phyloP scores from a whole-genome alignment of 1,284 basidiomycete genomes.

The Moniliophthora roreri region DNA sequence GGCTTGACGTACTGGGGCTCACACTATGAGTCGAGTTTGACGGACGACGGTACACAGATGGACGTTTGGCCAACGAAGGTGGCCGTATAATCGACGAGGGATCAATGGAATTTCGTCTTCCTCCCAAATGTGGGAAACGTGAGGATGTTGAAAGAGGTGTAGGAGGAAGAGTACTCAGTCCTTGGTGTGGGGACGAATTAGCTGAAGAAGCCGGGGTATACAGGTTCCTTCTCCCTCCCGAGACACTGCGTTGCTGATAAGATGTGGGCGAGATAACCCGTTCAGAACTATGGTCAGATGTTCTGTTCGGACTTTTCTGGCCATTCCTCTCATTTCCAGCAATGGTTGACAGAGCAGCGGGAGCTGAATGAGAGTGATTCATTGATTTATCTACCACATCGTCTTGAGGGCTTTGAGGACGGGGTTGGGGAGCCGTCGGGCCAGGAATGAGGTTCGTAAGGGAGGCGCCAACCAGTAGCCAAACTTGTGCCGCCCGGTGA shows the following conservation, averaged over 20 bases:
- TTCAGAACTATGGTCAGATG: constrained; percentile 21
- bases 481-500: constrained; percentile 64
- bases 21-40: constrained; percentile 33
- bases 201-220: constrained; percentile 57
- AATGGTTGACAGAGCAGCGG: constrained; percentile 36
- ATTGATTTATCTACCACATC: constrained; percentile 23
- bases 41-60: constrained; percentile 27
- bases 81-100: constrained; percentile 15
- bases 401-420: constrained; percentile 16
- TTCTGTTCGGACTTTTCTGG: constrained; percentile 33
- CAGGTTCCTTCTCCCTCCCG: constrained; percentile 33
- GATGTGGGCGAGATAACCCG: constrained; percentile 7
- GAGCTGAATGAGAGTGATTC: constrained; percentile 42
- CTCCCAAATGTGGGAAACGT: constrained; percentile 32
- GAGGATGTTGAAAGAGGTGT: constrained; percentile 30
- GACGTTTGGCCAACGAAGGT: constrained; percentile 5
- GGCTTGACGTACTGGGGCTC: constrained; percentile 40
- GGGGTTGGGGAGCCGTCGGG: constrained; percentile 19
- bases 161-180: constrained; percentile 41
- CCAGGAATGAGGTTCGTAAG: constrained; percentile 48
- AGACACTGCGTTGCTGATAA: constrained; percentile 15
- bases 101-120: constrained; percentile 37
- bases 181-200: constrained; percentile 56
- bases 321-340: constrained; percentile 16
- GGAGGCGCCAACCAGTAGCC: constrained; percentile 65